Percentiles rank a stretch among this genome's conserved stretches.
These are phyloP conservation scores for Cardamine chenopodiifolia DNA, from an alignment of 345 rosid genomes.

Conservation along the genomic window DNA sequence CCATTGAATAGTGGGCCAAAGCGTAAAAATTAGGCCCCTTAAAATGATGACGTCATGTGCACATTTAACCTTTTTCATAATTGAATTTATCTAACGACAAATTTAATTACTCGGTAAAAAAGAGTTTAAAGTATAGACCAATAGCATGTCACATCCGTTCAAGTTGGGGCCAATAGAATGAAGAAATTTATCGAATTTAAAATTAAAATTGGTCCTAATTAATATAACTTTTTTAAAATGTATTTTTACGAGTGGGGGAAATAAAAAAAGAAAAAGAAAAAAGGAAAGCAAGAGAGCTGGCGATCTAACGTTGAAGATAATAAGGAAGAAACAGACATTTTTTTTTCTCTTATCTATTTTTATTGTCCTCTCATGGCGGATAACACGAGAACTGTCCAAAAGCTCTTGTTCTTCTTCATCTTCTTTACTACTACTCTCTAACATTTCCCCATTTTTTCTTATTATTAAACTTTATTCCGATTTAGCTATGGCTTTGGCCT, in stretches of 20 bases:
- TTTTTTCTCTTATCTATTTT: not conserved
- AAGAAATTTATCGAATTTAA: conserved; percentile 10
- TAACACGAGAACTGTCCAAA: conserved; percentile 36
- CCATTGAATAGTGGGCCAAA: not conserved
- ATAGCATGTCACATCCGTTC: conserved; percentile 21
- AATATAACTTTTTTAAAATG: no score
- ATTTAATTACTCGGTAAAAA: not conserved
- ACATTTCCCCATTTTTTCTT: conserved; percentile 10
- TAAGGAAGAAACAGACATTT: conserved; percentile 25
- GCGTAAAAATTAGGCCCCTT: not conserved
- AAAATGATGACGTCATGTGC: not conserved
- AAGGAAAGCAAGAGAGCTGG: conserved; percentile 40
- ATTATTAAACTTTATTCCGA: not conserved
- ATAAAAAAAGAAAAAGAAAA: conserved; percentile 17
- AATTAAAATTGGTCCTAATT: not conserved
- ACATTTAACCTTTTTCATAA: not conserved
- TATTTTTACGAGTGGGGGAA: not conserved
- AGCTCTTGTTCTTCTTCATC: conserved; percentile 20
- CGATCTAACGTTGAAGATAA: conserved; percentile 49
- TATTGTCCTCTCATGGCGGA: conserved; percentile 47
- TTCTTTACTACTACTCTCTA: conserved; percentile 29
- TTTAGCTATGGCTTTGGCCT: conserved; percentile 37
- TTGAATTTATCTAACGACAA: not conserved
- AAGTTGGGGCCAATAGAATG: conserved; percentile 17
- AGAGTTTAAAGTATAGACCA: no score